Conservation (phyloP, 495 filamentous ascomycete species). For the Aspergillus carlsbadensis region DNA sequence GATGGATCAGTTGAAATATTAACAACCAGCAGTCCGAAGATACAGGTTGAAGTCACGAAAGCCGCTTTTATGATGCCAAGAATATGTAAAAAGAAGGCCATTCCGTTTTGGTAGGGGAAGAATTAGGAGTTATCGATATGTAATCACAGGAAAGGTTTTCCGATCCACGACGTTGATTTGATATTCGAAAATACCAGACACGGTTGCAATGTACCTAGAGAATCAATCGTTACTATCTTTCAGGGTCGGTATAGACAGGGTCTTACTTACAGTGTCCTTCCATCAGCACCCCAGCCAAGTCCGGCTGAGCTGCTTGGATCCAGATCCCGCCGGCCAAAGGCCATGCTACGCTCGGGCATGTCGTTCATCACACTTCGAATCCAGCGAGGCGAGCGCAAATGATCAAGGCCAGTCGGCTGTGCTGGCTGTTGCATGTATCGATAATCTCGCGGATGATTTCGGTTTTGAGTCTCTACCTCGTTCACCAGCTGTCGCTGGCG, state of each 20-base stretch:
- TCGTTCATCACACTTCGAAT: conserved; percentile 44
- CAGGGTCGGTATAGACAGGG: not conserved
- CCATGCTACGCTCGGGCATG: conserved; percentile 36
- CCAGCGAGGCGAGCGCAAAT: conserved; percentile 44
- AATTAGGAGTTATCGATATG: conserved; percentile 48
- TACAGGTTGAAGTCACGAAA: not conserved
- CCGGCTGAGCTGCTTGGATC: conserved; percentile 59
- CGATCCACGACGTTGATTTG: conserved; percentile 63
- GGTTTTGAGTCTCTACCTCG: conserved; percentile 40
- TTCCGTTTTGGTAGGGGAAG: not conserved
- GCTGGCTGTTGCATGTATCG: conserved; percentile 35
- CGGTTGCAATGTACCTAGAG: conserved; percentile 66
- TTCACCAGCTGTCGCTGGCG: conserved; percentile 41
- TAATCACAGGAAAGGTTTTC: conserved; percentile 62
- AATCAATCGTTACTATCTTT: conserved; percentile 2
- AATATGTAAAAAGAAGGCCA: not conserved
- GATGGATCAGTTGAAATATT: not conserved
- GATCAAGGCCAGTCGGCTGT: conserved; percentile 30
- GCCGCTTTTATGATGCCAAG: not conserved
- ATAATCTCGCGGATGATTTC: conserved; percentile 32
- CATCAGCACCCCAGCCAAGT: conserved; percentile 68
- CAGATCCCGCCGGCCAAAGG: conserved; percentile 33
- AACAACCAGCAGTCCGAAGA: not conserved
- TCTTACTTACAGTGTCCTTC: conserved; percentile 62
- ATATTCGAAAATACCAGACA: conserved; percentile 74